Evolutionary conservation across 768 basidiomycete species (phyloP).

Genomic region (Trametopsis cervina): DNA sequence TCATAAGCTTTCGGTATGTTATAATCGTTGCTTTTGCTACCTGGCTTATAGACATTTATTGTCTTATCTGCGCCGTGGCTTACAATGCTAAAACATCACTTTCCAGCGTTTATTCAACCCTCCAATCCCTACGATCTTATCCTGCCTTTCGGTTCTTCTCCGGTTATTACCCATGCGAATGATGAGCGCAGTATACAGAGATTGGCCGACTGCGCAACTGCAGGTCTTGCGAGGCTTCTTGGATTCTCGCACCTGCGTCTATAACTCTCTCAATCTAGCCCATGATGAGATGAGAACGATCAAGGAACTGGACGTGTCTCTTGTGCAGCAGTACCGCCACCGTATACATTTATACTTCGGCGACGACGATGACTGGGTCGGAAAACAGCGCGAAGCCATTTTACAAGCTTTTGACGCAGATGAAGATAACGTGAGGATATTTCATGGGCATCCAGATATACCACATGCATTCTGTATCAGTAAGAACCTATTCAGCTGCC

Average conservation of each 20-base stretch:
- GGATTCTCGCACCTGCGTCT: conserved; percentile 42
- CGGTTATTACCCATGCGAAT: conserved; percentile 33
- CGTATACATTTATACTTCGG: conserved; percentile 53
- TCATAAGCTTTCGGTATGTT: conserved; percentile 45
- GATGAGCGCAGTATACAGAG: conserved; percentile 37
- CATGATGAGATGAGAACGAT: conserved; percentile 64
- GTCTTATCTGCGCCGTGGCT: no score
- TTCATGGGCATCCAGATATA: conserved; percentile 39
- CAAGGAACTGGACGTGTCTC: conserved; percentile 38
- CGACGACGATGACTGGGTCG: conserved; percentile 63
- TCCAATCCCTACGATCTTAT: conserved; percentile 38
- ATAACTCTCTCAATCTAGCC: conserved; percentile 53
- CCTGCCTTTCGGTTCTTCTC: conserved; percentile 36
- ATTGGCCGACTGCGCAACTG: conserved; percentile 44
- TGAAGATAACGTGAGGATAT: conserved; percentile 28
- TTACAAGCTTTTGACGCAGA: conserved; percentile 33
- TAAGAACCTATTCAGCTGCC: conserved; percentile 27
- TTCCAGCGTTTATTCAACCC: conserved; percentile 40
- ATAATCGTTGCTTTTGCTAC: background rate
- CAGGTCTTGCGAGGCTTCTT: conserved; percentile 42
- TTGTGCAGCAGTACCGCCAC: conserved; percentile 34
- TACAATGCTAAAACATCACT: background rate
- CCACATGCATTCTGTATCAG: conserved; percentile 75
- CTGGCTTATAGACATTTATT: no score
- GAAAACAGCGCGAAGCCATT: conserved; percentile 41